These are phyloP conservation scores for Suhomyces kunorum DNA, from an alignment of 1,139 yeast genomes.

Conservation along the genomic window DNA sequence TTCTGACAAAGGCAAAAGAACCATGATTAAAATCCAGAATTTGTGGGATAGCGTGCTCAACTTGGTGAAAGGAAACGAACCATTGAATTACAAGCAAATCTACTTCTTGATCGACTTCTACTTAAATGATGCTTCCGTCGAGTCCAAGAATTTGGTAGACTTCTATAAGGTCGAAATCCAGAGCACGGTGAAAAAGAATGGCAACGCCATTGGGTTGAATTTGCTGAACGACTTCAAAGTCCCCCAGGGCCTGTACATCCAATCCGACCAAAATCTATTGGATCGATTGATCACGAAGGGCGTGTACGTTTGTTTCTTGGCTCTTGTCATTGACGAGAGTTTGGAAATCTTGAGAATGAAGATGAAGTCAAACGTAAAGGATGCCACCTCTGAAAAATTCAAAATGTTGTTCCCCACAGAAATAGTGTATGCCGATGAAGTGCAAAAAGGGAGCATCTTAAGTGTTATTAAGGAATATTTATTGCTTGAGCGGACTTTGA, in stretches of 20 bases:
- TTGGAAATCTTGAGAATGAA: conserved; percentile 26
- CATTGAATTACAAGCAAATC: conserved; percentile 32
- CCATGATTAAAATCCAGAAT: conserved; percentile 22
- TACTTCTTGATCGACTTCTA: conserved; percentile 37
- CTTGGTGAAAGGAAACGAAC: conserved; percentile 25
- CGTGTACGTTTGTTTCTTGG: conserved; percentile 33
- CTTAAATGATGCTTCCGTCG: conserved; percentile 24
- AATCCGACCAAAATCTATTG: conserved; percentile 19
- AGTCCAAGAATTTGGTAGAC: conserved; percentile 26
- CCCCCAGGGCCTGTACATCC: background rate
- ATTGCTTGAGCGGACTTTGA: conserved; percentile 8
- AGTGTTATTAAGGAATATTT: conserved; percentile 21
- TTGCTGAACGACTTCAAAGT: conserved; percentile 9
- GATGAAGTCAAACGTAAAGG: conserved; percentile 15
- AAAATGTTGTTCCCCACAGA: conserved; percentile 31
- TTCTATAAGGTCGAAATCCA: conserved; percentile 34
- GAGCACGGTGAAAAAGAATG: conserved; percentile 20
- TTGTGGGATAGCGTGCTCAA: conserved; percentile 32
- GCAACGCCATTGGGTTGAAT: conserved; percentile 20
- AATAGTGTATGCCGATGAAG: conserved; percentile 21
- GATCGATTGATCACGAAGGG: conserved; percentile 26
- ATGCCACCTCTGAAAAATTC: conserved; percentile 20
- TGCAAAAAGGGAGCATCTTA: conserved; percentile 20
- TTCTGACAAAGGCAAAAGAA: conserved; percentile 9
- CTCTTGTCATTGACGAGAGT: conserved; percentile 36